These are phyloP conservation scores for Citrullus colocynthis DNA, from an alignment of 306 rosid species.

Conservation along the genomic window DNA sequence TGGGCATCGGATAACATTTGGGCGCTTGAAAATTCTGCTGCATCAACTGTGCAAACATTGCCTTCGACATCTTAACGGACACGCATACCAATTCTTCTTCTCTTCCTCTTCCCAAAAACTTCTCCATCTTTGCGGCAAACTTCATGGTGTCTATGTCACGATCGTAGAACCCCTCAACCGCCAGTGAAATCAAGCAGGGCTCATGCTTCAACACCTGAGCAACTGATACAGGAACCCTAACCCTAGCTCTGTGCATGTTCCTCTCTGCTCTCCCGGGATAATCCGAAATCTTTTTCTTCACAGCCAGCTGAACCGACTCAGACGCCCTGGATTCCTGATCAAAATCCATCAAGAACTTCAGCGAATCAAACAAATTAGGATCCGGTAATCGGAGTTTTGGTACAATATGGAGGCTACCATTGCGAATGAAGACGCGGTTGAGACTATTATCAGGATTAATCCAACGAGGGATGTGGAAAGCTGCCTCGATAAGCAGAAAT, in stretches of 20 bases:
- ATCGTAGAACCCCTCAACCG: constrained; percentile 85
- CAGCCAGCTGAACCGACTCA: constrained; percentile 40
- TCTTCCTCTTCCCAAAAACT: constrained; percentile 43
- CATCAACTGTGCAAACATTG: constrained; percentile 84
- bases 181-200: constrained; percentile 56
- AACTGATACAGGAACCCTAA: constrained; percentile 63
- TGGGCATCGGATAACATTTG: constrained; percentile 59
- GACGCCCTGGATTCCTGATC: constrained; percentile 37
- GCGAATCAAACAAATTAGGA: constrained; percentile 47
- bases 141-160: constrained; percentile 80
- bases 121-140: constrained; percentile 67
- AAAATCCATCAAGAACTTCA: constrained; percentile 27
- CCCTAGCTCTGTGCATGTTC: constrained; percentile 52
- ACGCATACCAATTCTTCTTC: constrained; percentile 46
- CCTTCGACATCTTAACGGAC: constrained; percentile 78
- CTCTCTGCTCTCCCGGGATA: constrained; percentile 53
- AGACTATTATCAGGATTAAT: constrained; percentile 59
- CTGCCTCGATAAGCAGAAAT: constrained; percentile 86
- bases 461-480: constrained; percentile 95
- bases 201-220: constrained; percentile 59
- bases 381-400: constrained; percentile 25
- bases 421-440: constrained; percentile 64
- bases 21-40: constrained; percentile 84
- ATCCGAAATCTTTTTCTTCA: constrained; percentile 39
- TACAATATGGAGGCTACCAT: constrained; percentile 43